Conservation (phyloP, 176 grass and related monocot species). For the Raddia distichophylla region DNA sequence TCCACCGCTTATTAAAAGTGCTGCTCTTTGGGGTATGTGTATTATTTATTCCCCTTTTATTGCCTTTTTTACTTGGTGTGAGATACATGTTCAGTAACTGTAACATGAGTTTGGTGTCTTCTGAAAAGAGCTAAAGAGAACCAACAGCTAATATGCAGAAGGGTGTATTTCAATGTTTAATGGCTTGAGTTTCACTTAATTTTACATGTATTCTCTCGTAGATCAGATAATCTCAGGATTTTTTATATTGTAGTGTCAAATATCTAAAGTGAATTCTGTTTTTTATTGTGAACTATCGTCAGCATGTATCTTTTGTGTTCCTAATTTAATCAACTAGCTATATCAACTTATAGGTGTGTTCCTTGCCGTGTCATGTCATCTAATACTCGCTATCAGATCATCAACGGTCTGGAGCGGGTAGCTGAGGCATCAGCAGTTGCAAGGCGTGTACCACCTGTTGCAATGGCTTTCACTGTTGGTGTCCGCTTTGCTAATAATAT, state of each 20-base stretch:
- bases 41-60: conserved; percentile 28
- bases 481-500: conserved; percentile 96
- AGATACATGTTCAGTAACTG: background rate
- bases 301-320: background rate
- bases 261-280: background rate
- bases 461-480: conserved; percentile 92
- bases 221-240: conserved; percentile 13
- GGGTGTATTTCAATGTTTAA: background rate
- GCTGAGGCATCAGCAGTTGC: conserved; percentile 83
- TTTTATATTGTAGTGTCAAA: background rate
- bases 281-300: background rate
- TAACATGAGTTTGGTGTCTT: conserved; percentile 4
- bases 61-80: background rate
- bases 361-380: conserved; percentile 97
- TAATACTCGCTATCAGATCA: conserved; percentile 91
- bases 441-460: conserved; percentile 64
- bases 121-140: conserved; percentile 10
- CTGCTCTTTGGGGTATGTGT: conserved; percentile 86
- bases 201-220: background rate
- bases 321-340: conserved; percentile 12
- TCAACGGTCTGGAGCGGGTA: conserved; percentile 85
- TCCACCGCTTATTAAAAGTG: conserved; percentile 94
- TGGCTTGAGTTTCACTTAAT: background rate
- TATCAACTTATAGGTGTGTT: conserved; percentile 69
- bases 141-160: background rate